Percentiles rank a stretch among this genome's conserved stretches.
These are phyloP conservation scores for Crithidia bombi DNA, from an alignment of 208 protist genomes.

Conservation along the genomic window DNA sequence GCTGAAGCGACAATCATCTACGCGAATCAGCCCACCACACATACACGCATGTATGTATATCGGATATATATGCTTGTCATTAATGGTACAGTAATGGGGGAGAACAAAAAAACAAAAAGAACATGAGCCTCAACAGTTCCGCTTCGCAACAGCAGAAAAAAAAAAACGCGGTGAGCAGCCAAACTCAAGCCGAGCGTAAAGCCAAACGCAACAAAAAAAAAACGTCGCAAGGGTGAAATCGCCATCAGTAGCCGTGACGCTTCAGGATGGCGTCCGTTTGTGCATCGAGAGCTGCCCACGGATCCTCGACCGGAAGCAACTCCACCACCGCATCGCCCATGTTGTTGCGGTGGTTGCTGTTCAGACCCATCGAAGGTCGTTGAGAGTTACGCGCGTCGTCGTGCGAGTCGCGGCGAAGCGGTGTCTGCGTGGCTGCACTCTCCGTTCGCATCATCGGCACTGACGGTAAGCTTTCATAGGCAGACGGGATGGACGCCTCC, in stretches of 20 bases:
- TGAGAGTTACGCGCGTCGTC: neutral
- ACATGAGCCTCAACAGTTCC: no score
- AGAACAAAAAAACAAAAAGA: no score
- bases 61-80: no score
- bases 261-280: slow-evolving; percentile 62
- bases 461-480: neutral
- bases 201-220: neutral
- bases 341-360: neutral
- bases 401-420: slow-evolving; percentile 7
- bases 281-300: slow-evolving; percentile 67
- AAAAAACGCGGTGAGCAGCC: no score
- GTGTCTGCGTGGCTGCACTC: slow-evolving; percentile 24
- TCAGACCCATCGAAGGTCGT: neutral
- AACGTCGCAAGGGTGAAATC: no score
- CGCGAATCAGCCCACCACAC: no score
- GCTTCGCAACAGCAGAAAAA: neutral
- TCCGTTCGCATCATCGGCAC: slow-evolving; percentile 13
- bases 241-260: slow-evolving; percentile 23
- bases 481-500: neutral
- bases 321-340: neutral
- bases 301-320: slow-evolving; percentile 33
- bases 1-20: no score
- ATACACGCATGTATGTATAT: no score
- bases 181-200: no score
- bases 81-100: no score